A percentile compares a stretch with the other conserved stretches of the same genome.
phyloP scores from a whole-genome alignment of 208 protist species.

The Trypanosoma brucei region DNA sequence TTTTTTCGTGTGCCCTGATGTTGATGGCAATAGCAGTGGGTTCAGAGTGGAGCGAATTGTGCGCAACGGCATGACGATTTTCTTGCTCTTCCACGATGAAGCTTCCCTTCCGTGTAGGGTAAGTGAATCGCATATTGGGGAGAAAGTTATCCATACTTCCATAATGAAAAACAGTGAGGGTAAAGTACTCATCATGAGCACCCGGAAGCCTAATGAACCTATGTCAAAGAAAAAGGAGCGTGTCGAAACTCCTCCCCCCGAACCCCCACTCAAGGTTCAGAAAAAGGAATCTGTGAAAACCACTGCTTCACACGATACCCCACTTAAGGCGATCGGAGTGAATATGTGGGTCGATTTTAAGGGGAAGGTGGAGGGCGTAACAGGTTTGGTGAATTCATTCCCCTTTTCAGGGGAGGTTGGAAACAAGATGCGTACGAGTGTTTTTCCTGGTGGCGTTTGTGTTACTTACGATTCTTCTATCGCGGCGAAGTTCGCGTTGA shows the following conservation, averaged over 20 bases:
- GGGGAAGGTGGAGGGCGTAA: constrained; percentile 19
- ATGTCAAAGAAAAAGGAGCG: constrained; percentile 2
- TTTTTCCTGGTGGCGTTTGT: constrained; percentile 67
- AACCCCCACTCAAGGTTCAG: constrained; percentile 7
- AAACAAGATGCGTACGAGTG: constrained; percentile 45
- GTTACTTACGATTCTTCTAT: constrained; percentile 71
- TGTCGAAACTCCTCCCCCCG: not conserved
- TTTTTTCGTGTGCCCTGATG: constrained; percentile 49
- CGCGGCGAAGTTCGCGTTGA: constrained; percentile 38
- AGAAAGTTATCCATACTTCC: constrained; percentile 45
- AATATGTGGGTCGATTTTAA: constrained; percentile 68
- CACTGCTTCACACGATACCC: constrained; percentile 3
- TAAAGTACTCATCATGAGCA: constrained; percentile 23
- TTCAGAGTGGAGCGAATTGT: constrained; percentile 67
- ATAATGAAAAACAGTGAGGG: constrained; percentile 36
- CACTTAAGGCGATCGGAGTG: constrained; percentile 51
- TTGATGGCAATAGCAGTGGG: constrained; percentile 46
- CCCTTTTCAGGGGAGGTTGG: constrained; percentile 33
- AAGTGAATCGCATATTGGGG: constrained; percentile 23
- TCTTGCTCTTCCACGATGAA: constrained; percentile 60
- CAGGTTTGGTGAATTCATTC: constrained; percentile 37
- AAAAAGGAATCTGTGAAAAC: constrained; percentile 13
- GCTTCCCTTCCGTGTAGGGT: constrained; percentile 7
- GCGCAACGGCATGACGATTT: constrained; percentile 59
- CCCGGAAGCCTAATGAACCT: not conserved